These are phyloP conservation scores for Floccularia luteovirens DNA, from an alignment of 768 basidiomycete genomes.

Conservation along the genomic window DNA sequence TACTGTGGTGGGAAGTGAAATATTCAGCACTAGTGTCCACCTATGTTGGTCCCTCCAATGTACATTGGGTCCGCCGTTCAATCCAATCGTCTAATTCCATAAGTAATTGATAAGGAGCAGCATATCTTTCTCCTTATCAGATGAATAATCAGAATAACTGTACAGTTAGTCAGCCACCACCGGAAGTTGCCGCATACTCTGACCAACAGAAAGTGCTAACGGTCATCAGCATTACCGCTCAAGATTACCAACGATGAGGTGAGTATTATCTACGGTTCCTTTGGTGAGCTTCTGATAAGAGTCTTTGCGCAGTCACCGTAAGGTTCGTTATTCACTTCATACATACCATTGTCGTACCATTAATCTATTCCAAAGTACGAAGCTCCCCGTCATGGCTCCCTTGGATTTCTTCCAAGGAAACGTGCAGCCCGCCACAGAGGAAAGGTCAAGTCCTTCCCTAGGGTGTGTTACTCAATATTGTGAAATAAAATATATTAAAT, in stretches of 20 bases:
- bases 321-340: constrained; percentile 40
- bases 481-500: constrained; percentile 4
- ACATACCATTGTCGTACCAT: constrained; percentile 5
- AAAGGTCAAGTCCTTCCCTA: constrained; percentile 99
- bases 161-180: constrained; percentile 34
- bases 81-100: too few relatives aligned
- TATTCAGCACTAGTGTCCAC: too few relatives aligned
- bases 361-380: constrained; percentile 60
- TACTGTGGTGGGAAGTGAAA: too few relatives aligned
- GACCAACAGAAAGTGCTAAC: constrained; percentile 16
- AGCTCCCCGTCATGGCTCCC: constrained; percentile 96
- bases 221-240: constrained; percentile 27
- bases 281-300: constrained; percentile 7
- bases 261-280: constrained; percentile 15
- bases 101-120: too few relatives aligned
- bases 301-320: constrained; percentile 62
- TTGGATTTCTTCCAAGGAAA: constrained; percentile 96
- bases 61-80: too few relatives aligned
- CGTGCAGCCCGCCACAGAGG: constrained; percentile 95
- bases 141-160: constrained; percentile 13
- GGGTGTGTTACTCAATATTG: constrained; percentile 42
- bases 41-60: too few relatives aligned
- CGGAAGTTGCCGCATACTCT: constrained; percentile 27
- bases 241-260: constrained; percentile 61
- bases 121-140: too few relatives aligned